These are phyloP conservation scores for Metschnikowia continentalis DNA, from an alignment of 805 yeast species.

Conservation along the genomic window DNA sequence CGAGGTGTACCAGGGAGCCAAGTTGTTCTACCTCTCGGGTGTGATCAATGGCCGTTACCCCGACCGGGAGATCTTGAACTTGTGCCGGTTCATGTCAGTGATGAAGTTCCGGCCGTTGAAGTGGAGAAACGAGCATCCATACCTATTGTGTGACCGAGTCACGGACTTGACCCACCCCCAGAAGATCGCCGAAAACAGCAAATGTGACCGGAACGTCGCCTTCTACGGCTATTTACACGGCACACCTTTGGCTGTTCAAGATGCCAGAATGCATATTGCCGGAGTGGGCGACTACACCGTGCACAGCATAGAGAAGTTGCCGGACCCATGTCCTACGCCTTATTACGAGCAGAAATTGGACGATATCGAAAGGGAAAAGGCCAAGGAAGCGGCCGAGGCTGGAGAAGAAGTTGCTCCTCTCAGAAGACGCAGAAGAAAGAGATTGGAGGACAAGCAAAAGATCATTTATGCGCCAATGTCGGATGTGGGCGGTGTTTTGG, in stretches of 20 bases:
- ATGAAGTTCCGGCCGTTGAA: conserved; percentile 99
- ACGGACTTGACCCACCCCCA: conserved; percentile 95
- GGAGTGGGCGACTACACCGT: conserved; percentile 91
- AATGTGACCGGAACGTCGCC: conserved; percentile 85
- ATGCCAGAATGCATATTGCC: conserved; percentile 84
- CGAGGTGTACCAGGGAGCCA: conserved; percentile 97
- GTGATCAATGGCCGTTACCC: conserved; percentile 97
- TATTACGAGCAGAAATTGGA: conserved; percentile 80
- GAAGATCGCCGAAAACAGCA: conserved; percentile 68
- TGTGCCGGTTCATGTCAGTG: conserved; percentile 88
- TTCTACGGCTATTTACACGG: conserved; percentile 95
- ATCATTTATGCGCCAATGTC: conserved; percentile 98
- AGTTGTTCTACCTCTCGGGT: conserved; percentile 88
- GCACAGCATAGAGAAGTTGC: conserved; percentile 75
- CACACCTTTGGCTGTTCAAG: conserved; percentile 65
- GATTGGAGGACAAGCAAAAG: conserved; percentile 91
- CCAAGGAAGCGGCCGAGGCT: conserved; percentile 58
- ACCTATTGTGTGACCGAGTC: conserved; percentile 82
- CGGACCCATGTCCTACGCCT: conserved; percentile 99
- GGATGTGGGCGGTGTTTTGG: conserved; percentile 97
- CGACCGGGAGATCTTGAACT: conserved; percentile 88
- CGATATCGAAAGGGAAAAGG: conserved; percentile 71
- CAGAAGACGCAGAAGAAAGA: conserved; percentile 61
- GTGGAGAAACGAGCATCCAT: conserved; percentile 99
- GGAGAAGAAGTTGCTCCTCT: conserved; percentile 54